These are phyloP conservation scores for Melampsora larici-populina DNA, from an alignment of 1,284 basidiomycete genomes.

Conservation along the genomic window DNA sequence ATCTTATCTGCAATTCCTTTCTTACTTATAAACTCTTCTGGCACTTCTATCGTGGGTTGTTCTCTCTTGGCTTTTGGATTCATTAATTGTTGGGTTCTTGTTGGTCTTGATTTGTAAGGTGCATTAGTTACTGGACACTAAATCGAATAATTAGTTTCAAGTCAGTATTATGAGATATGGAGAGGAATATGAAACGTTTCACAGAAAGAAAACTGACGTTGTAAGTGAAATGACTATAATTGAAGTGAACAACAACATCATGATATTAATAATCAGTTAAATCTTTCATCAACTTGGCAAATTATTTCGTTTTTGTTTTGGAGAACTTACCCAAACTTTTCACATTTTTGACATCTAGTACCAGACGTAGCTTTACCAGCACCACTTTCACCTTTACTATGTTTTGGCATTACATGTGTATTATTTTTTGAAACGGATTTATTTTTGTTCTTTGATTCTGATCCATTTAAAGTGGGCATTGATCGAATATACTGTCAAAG, in stretches of 20 bases:
- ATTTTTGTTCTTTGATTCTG: constrained; percentile 10
- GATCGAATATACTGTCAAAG: constrained; percentile 28
- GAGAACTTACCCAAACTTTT: constrained; percentile 25
- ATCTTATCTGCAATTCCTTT: constrained; percentile 40
- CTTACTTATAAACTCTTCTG: constrained; percentile 29
- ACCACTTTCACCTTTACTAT: constrained; percentile 21
- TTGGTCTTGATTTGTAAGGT: constrained; percentile 34
- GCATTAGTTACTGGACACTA: constrained; percentile 22
- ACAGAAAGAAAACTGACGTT: background rate
- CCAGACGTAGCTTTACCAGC: constrained; percentile 22
- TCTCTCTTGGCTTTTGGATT: constrained; percentile 21
- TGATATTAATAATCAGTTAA: background rate
- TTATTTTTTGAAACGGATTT: constrained; percentile 7
- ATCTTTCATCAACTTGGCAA: no score
- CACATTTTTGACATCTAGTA: constrained; percentile 37
- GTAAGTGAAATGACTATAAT: constrained; percentile 34
- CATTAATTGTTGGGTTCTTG: constrained; percentile 33
- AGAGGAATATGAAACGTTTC: background rate
- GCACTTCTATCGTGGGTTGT: constrained; percentile 29
- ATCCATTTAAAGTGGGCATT: constrained; percentile 31
- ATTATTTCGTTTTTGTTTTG: no score
- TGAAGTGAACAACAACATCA: background rate
- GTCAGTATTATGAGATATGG: background rate
- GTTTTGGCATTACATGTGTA: constrained; percentile 1
- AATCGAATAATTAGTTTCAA: background rate